Conservation (phyloP, 2,329 filamentous ascomycete species). For the Aspergillus texensis region DNA sequence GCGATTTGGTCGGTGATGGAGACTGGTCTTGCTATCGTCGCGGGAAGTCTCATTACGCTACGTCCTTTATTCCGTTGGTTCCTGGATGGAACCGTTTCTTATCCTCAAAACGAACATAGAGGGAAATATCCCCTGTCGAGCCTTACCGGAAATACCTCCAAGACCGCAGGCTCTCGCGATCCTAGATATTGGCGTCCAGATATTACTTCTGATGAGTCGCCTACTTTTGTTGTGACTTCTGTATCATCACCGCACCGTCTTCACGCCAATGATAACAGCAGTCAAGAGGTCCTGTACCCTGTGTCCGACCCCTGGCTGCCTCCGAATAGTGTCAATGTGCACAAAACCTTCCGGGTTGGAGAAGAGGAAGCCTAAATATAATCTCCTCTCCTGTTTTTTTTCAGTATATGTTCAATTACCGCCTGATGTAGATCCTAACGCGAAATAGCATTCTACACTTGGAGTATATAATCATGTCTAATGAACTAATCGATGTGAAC, state of each 20-base stretch:
- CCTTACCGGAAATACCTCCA: background rate
- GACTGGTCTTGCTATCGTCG: background rate
- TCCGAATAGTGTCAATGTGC: background rate
- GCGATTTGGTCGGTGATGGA: background rate
- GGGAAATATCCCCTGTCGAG: background rate
- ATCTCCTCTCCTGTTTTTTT: fast-evolving
- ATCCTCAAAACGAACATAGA: background rate
- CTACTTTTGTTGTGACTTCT: background rate
- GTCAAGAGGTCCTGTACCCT: background rate
- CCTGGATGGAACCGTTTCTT: background rate
- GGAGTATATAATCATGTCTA: background rate
- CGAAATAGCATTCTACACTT: background rate
- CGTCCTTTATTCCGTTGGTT: background rate
- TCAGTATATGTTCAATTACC: background rate
- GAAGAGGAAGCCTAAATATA: background rate
- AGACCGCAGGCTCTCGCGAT: background rate
- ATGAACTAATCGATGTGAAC: background rate
- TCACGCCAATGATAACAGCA: background rate
- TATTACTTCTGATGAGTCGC: background rate
- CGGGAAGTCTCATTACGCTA: background rate
- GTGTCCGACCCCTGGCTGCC: background rate
- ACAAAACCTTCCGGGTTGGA: background rate
- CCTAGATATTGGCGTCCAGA: background rate
- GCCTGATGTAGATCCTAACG: background rate
- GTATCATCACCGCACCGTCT: background rate